Conservation (phyloP, 2,329 filamentous ascomycete genomes). For the Pyricularia grisea region DNA sequence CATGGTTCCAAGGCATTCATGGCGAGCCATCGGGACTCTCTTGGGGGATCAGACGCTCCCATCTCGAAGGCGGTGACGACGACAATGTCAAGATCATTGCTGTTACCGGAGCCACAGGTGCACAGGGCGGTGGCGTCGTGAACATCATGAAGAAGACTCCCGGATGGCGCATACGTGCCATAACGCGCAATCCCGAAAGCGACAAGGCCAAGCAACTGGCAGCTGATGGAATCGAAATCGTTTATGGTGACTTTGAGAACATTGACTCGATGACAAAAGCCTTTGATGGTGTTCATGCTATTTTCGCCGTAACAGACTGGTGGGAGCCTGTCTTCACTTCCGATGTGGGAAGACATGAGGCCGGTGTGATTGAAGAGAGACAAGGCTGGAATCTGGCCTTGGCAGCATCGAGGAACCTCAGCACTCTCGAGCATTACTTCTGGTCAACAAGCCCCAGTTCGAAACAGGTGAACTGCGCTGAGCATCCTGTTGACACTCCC, state of each 20-base stretch:
- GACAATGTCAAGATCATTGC: slow-evolving; percentile 14
- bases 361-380: slow-evolving; percentile 23
- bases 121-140: slow-evolving; percentile 22
- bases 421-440: slow-evolving; percentile 28
- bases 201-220: slow-evolving; percentile 19
- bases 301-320: slow-evolving; percentile 21
- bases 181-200: slow-evolving; percentile 22
- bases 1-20: slow-evolving; percentile 9
- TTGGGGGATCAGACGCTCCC: slow-evolving; percentile 2
- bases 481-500: slow-evolving; percentile 16
- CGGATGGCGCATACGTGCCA: slow-evolving; percentile 18
- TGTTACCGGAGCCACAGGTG: slow-evolving; percentile 21
- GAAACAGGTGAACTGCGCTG: slow-evolving; percentile 16
- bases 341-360: slow-evolving; percentile 14
- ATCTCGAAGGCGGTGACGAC: not conserved
- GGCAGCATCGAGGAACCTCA: slow-evolving; percentile 21
- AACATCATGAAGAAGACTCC: slow-evolving; percentile 16
- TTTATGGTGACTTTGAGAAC: slow-evolving; percentile 20
- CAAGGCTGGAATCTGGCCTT: slow-evolving; percentile 29
- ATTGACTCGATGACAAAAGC: slow-evolving; percentile 14
- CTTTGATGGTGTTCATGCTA: slow-evolving; percentile 13
- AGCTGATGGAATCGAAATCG: slow-evolving; percentile 17
- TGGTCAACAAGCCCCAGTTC: slow-evolving; percentile 31
- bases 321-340: slow-evolving; percentile 12
- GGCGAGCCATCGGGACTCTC: slow-evolving; percentile 10